These are phyloP conservation scores for Umbelopsis isabellina DNA, from an alignment of 192 early-diverging fungal genomes.

Conservation along the genomic window DNA sequence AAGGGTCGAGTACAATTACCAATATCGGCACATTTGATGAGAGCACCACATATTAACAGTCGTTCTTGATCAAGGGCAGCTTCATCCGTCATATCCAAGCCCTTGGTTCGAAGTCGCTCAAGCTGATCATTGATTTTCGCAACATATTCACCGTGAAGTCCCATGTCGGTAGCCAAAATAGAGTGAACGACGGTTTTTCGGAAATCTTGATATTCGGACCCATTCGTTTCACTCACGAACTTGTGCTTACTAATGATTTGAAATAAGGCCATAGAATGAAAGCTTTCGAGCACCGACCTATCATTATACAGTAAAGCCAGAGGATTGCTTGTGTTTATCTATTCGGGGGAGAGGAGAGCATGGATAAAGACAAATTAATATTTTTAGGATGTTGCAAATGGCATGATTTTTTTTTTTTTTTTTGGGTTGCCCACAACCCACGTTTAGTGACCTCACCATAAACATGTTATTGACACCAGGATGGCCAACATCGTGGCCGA, in stretches of 20 bases:
- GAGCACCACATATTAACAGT: conserved; percentile 65
- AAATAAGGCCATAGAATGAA: conserved; percentile 83
- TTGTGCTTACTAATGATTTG: conserved; percentile 57
- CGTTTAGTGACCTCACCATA: conserved; percentile 51
- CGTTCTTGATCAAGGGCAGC: conserved; percentile 58
- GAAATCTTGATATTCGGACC: conserved; percentile 51
- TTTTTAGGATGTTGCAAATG: neutral
- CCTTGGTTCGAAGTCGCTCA: conserved; percentile 49
- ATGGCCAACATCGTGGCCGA: conserved; percentile 86
- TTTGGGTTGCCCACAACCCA: neutral
- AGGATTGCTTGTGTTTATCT: conserved; percentile 74
- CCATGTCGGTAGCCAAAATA: conserved; percentile 85
- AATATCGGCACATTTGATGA: conserved; percentile 85
- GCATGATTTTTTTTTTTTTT: no score
- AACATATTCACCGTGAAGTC: conserved; percentile 79
- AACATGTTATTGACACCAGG: conserved; percentile 96
- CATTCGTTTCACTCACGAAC: neutral
- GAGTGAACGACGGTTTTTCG: conserved; percentile 72
- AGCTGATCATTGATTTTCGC: conserved; percentile 66
- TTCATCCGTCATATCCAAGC: conserved; percentile 41
- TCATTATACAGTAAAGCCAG: conserved; percentile 93
- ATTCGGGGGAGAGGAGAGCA: neutral
- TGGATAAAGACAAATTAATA: neutral
- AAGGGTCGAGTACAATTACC: conserved; percentile 77
- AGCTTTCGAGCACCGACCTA: conserved; percentile 94